These are phyloP conservation scores for Solanum chiquidenum DNA, from an alignment of 257 asterid species.

Conservation along the genomic window DNA sequence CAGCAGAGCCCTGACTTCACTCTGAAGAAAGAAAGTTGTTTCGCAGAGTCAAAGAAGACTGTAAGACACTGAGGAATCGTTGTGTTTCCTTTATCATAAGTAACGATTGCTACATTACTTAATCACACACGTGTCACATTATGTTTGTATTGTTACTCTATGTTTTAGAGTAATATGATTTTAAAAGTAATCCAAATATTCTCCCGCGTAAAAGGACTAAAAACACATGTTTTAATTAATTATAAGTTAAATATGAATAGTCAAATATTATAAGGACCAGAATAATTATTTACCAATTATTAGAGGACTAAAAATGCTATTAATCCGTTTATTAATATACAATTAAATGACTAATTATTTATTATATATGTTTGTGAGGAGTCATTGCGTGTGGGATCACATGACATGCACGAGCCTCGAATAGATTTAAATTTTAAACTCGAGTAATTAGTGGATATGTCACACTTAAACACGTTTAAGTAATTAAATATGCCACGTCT, in stretches of 20 bases:
- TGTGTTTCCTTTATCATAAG: too few species aligned
- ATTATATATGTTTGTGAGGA: not conserved
- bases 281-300: not conserved
- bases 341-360: not conserved
- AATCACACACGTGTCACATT: not conserved
- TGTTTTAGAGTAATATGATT: not conserved
- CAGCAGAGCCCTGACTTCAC: not conserved
- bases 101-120: not conserved
- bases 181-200: too few species aligned
- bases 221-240: not conserved
- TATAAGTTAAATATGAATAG: not conserved
- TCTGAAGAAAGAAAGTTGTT: not conserved
- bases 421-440: not conserved
- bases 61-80: not conserved
- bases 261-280: not conserved
- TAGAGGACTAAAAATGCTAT: not conserved
- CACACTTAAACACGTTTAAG: not conserved
- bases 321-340: not conserved
- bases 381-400: not conserved
- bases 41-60: not conserved
- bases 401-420: not conserved
- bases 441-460: not conserved
- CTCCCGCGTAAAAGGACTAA: not conserved
- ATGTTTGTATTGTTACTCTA: not conserved
- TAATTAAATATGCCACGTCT: not conserved